These are phyloP conservation scores for Penicillium sp. DNA, from an alignment of 2,329 filamentous ascomycete species.

Conservation along the genomic window DNA sequence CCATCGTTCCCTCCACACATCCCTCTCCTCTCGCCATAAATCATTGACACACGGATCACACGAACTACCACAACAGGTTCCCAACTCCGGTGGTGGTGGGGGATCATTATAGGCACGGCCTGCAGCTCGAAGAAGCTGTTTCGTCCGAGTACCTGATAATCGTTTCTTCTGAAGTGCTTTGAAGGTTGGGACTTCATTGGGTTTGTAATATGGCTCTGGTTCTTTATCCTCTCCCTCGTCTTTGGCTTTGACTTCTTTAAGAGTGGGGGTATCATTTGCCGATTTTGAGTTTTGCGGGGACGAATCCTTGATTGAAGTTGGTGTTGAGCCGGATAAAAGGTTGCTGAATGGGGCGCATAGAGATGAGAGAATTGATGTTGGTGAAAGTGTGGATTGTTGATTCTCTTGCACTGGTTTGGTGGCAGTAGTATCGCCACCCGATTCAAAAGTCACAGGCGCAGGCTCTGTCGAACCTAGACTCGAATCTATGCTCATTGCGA, in stretches of 20 bases:
- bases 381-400: background rate
- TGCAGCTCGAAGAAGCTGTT: constrained; percentile 35
- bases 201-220: constrained; percentile 26
- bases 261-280: no score
- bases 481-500: background rate
- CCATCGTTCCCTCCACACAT: constrained; percentile 37
- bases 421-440: background rate
- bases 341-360: constrained; percentile 9
- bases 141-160: constrained; percentile 30
- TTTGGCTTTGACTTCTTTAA: background rate
- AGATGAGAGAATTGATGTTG: constrained; percentile 1
- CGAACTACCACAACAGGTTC: constrained; percentile 38
- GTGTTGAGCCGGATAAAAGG: background rate
- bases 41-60: constrained; percentile 39
- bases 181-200: constrained; percentile 27
- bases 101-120: constrained; percentile 31
- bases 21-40: constrained; percentile 36
- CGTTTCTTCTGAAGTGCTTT: constrained; percentile 31
- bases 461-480: background rate
- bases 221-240: background rate
- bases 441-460: background rate
- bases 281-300: background rate
- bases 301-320: background rate
- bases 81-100: constrained; percentile 33
- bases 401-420: background rate